Conservation (phyloP, 2,329 filamentous ascomycete genomes). For the Cladosporium sp. region DNA sequence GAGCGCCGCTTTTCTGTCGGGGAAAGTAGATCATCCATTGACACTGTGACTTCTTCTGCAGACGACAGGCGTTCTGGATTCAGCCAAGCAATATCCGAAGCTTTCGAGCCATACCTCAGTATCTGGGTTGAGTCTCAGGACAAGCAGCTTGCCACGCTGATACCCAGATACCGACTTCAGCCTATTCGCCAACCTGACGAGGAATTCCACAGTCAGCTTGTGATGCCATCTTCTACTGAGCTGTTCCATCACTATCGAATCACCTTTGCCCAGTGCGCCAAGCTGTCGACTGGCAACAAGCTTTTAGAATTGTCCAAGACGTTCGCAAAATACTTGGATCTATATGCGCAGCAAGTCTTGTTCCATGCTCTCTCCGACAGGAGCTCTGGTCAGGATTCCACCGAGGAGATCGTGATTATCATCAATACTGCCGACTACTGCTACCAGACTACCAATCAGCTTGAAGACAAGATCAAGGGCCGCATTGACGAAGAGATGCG, state of each 20-base stretch:
- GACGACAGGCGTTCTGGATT: constrained; percentile 77
- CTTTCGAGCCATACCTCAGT: constrained; percentile 95
- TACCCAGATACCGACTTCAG: constrained; percentile 84
- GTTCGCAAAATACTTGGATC: constrained; percentile 89
- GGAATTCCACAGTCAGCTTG: constrained; percentile 85
- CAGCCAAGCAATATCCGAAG: constrained; percentile 88
- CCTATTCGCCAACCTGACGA: constrained; percentile 80
- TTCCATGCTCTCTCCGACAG: constrained; percentile 68
- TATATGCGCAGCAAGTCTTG: constrained; percentile 91
- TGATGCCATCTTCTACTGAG: constrained; percentile 92
- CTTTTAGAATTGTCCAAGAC: constrained; percentile 81
- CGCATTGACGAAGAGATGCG: constrained; percentile 79
- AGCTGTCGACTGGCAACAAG: constrained; percentile 86
- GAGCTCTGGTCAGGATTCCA: constrained; percentile 55
- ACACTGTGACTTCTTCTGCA: constrained; percentile 73
- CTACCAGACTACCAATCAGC: constrained; percentile 86
- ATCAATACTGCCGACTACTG: constrained; percentile 98
- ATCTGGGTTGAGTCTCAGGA: constrained; percentile 97
- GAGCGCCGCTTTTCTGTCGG: constrained; percentile 75
- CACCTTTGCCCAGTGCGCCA: constrained; percentile 90
- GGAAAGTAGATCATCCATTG: constrained; percentile 71
- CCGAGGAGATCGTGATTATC: constrained; percentile 81
- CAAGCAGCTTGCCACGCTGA: constrained; percentile 76
- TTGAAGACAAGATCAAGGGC: constrained; percentile 92
- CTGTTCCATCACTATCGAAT: constrained; percentile 96